Conservation (phyloP, 176 grass and related monocot genomes). For the Cenchrus fungigraminus region DNA sequence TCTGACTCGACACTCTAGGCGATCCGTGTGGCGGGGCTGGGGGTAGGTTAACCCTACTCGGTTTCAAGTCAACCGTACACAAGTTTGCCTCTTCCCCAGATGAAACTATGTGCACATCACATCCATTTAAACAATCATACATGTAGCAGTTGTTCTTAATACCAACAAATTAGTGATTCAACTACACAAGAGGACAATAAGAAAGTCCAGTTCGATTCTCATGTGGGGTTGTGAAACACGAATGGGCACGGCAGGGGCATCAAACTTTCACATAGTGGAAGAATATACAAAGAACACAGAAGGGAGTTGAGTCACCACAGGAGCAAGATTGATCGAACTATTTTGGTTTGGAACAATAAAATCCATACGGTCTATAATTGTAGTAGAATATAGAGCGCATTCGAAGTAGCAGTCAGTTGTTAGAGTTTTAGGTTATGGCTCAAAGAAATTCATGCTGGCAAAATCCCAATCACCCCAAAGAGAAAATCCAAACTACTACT, state of each 20-base stretch:
- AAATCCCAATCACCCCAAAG: too few relatives aligned
- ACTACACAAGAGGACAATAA: conserved; percentile 1
- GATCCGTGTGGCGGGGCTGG: conserved; percentile 22
- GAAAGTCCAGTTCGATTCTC: neutral
- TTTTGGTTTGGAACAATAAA: too few relatives aligned
- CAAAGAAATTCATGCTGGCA: too few relatives aligned
- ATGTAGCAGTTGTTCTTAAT: neutral
- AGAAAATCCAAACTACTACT: too few relatives aligned
- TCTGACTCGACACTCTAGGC: neutral
- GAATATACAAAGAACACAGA: neutral
- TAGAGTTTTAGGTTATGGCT: too few relatives aligned
- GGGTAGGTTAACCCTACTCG: conserved; percentile 12
- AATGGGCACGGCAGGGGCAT: neutral
- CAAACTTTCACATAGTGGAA: neutral
- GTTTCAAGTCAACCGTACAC: conserved; percentile 4
- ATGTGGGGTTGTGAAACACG: neutral
- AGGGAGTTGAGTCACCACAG: too few relatives aligned
- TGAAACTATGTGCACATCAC: conserved; percentile 18
- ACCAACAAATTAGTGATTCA: neutral
- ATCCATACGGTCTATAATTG: too few relatives aligned
- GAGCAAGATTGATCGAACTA: too few relatives aligned
- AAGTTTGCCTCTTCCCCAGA: neutral
- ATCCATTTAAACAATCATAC: neutral
- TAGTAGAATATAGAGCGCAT: too few relatives aligned
- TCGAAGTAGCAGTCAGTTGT: too few relatives aligned